Base-by-base conservation (phyloP, 805 yeast species). In the Cyberlindnera maclurae region DNA sequence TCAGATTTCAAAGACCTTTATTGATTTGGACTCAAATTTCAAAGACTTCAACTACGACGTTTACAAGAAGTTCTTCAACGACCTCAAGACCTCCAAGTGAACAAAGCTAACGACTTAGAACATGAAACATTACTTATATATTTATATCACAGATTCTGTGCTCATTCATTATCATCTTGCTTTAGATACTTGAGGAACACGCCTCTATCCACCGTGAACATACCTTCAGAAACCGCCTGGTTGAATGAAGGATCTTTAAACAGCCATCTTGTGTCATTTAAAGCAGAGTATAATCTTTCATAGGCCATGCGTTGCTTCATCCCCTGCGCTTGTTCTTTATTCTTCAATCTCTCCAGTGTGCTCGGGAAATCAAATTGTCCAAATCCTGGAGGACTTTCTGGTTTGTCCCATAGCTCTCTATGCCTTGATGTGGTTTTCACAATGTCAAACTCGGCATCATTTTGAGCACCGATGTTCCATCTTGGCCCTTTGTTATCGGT, bases 1-100 rank as follows among this genome's bases (percentile, higher is more conserved):
- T 50, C 80, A 77, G 55, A 68, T 78, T 10, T 70, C 79, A 24
- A 76, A 75, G 55, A 68, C 75, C 43, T 75, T 78, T 49, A 71
- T 76, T 49, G 84, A 78, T 50, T 63, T 78, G 44, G 82, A 77
- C 54, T 73, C 72, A 56, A 76, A 73, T 52, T 77, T 78, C 53
- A 71, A 77, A 26, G 67, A 67, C 49, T 78, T 78, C 59, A 67
- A 74, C 53, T 63, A 63, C 49, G 60, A 61, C 26, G 70, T 75
- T 30, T 78, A 77, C 43, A 43, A 51, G 29, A 54, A 60, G 46
- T 65, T 67, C 38, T 57, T 59, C 33, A 45, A 58, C 15, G 55
- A 56, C 16, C 42, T 62, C 45, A 54, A 54, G 37, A 27, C 43
- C 7, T 17, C 20, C 15, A 28, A 34, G 18, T 34, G 17, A 20